A percentile compares a stretch with the other conserved stretches of the same genome.
These are phyloP conservation scores for Cryptosporidium canis DNA, from an alignment of 169 alveolate genomes.

Conservation along the genomic window DNA sequence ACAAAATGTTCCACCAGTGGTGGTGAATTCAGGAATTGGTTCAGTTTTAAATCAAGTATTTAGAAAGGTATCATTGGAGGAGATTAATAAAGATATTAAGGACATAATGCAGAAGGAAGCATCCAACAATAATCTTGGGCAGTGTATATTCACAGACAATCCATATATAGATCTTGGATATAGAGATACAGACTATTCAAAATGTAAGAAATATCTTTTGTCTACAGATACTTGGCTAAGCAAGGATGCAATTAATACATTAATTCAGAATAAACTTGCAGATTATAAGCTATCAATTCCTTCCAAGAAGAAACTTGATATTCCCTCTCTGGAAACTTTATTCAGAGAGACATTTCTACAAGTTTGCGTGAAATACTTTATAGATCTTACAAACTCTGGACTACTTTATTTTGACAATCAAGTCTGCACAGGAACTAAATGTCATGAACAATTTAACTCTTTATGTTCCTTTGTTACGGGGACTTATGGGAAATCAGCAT, in stretches of 20 bases:
- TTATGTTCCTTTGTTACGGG: background rate
- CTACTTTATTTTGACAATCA: background rate
- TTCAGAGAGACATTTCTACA: conserved; percentile 28
- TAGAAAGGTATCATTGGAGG: conserved; percentile 27
- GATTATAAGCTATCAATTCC: conserved; percentile 21
- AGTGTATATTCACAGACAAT: background rate
- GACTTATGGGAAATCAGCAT: conserved; percentile 37
- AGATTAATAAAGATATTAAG: conserved; percentile 21
- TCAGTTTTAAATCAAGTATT: background rate
- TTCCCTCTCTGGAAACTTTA: conserved; percentile 26
- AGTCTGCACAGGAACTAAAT: conserved; percentile 4
- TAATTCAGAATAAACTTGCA: background rate
- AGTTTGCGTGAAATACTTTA: conserved; percentile 35
- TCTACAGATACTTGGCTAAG: conserved; percentile 38
- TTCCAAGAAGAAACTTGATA: background rate
- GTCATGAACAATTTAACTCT: conserved; percentile 31
- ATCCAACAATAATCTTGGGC: background rate
- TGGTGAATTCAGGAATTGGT: background rate
- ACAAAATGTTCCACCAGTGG: background rate
- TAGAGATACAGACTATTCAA: conserved; percentile 22
- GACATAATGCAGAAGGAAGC: conserved; percentile 37
- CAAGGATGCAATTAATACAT: background rate
- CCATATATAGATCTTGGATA: conserved; percentile 45
- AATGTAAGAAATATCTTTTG: background rate
- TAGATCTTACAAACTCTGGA: conserved; percentile 1